These are phyloP conservation scores for Voacanga thouarsii DNA, from an alignment of 257 asterid species.

Conservation along the genomic window DNA sequence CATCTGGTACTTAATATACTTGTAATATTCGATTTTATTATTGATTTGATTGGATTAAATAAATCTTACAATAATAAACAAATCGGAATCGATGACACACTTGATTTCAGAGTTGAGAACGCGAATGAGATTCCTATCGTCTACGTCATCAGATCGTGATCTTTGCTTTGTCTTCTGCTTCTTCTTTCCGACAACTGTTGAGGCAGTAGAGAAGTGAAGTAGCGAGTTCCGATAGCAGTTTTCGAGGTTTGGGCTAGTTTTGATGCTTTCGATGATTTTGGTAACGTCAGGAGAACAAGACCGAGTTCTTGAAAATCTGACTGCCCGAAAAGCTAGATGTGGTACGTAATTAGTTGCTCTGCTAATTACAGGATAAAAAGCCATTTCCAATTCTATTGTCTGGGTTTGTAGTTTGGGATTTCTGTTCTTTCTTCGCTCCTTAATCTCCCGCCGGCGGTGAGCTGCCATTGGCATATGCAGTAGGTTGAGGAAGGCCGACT, in stretches of 20 bases:
- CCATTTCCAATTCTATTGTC: background rate
- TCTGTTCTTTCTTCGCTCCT: background rate
- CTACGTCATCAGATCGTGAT: background rate
- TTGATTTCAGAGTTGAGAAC: conserved; percentile 50
- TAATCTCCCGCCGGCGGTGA: background rate
- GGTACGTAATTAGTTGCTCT: background rate
- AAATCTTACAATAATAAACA: conserved; percentile 13
- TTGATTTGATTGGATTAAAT: background rate
- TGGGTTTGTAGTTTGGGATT: background rate
- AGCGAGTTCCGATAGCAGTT: background rate
- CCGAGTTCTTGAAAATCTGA: background rate
- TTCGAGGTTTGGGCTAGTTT: background rate
- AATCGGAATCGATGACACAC: conserved; percentile 39
- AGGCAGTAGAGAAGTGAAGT: conserved; percentile 10
- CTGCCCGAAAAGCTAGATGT: background rate
- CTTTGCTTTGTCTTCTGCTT: conserved; percentile 3
- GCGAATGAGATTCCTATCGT: conserved; percentile 41
- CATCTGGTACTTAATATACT: background rate
- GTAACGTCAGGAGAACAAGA: background rate
- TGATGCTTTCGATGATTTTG: background rate
- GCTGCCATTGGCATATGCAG: too few relatives aligned
- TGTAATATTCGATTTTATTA: background rate
- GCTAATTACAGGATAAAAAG: conserved; percentile 7
- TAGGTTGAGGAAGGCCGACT: background rate
- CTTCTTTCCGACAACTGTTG: conserved; percentile 7